Evolutionary conservation across 495 filamentous ascomycete genomes (phyloP).

Genomic region (Penicillium malachiteum): DNA sequence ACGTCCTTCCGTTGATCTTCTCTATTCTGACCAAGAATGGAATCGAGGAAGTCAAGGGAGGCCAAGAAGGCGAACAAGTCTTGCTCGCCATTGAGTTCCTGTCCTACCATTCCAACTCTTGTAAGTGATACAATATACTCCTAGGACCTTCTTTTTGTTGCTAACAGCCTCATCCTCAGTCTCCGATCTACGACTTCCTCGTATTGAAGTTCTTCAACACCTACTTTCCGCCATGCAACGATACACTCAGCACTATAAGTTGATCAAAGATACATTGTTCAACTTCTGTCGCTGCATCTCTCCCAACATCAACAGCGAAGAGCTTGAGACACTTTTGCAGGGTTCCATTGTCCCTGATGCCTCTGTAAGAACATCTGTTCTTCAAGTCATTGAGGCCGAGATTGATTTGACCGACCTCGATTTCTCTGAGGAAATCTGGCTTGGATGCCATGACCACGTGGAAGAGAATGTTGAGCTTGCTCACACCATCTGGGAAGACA

Average conservation of each 20-base stretch:
- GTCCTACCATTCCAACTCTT: conserved; percentile 78
- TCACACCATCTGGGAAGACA: conserved; percentile 90
- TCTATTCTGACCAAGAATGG: conserved; percentile 74
- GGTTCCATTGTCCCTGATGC: conserved; percentile 76
- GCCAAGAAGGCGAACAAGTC: conserved; percentile 84
- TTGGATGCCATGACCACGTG: conserved; percentile 85
- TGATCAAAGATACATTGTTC: conserved; percentile 85
- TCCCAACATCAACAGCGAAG: conserved; percentile 65
- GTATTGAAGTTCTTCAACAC: conserved; percentile 64
- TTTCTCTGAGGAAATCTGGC: conserved; percentile 89
- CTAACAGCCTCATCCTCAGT: conserved; percentile 13
- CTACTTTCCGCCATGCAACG: conserved; percentile 80
- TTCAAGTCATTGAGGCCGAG: conserved; percentile 89
- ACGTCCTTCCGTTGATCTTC: conserved; percentile 79
- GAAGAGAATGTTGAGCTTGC: conserved; percentile 85
- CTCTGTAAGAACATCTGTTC: conserved; percentile 76
- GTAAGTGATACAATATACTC: background rate
- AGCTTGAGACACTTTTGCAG: conserved; percentile 68
- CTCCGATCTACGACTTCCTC: conserved; percentile 69
- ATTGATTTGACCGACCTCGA: conserved; percentile 84
- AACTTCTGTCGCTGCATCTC: conserved; percentile 80
- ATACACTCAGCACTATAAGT: conserved; percentile 89
- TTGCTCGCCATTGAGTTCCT: conserved; percentile 88
- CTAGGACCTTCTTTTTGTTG: background rate
- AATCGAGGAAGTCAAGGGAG: conserved; percentile 58